A percentile compares a stretch with the other conserved stretches of the same genome.
phyloP scores from a whole-genome alignment of 352 stramenopile genomes.

The Globisporangium nunn region DNA sequence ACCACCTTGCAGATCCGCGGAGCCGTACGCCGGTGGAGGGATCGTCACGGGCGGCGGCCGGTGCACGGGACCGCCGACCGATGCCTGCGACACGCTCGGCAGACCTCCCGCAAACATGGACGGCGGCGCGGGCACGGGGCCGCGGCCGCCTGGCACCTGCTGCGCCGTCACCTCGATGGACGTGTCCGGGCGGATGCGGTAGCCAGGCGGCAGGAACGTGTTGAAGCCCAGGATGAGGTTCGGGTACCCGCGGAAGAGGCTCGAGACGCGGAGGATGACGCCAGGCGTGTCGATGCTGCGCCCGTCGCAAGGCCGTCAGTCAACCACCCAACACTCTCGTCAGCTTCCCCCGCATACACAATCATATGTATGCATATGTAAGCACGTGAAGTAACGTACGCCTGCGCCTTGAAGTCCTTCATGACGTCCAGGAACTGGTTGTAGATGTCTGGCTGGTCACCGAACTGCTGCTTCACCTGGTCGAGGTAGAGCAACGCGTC shows the following conservation, averaged over 20 bases:
- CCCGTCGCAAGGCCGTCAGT: too few species aligned
- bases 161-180: slow-evolving; percentile 75
- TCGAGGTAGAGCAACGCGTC: slow-evolving; percentile 99
- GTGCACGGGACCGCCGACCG: slow-evolving; percentile 29
- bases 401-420: slow-evolving; percentile 99
- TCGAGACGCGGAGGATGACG: slow-evolving; percentile 97
- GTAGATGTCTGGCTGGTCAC: slow-evolving; percentile 98
- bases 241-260: slow-evolving; percentile 97
- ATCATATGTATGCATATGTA: not conserved
- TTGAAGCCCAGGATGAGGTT: slow-evolving; percentile 99
- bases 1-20: slow-evolving; percentile 30
- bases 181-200: slow-evolving; percentile 81
- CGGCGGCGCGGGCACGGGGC: slow-evolving; percentile 9
- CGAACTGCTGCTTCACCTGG: slow-evolving; percentile 99
- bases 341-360: not conserved
- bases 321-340: not conserved
- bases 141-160: slow-evolving; percentile 35
- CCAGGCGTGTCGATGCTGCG: slow-evolving; percentile 96
- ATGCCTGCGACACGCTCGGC: slow-evolving; percentile 19
- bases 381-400: slow-evolving; percentile 19
- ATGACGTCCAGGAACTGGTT: slow-evolving; percentile 99
- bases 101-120: slow-evolving; percentile 22
- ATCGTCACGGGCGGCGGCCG: slow-evolving; percentile 67
- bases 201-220: slow-evolving; percentile 96
- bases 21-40: slow-evolving; percentile 54